phyloP scores from a whole-genome alignment of 75 land plant genomes.

The Pinus taeda region DNA sequence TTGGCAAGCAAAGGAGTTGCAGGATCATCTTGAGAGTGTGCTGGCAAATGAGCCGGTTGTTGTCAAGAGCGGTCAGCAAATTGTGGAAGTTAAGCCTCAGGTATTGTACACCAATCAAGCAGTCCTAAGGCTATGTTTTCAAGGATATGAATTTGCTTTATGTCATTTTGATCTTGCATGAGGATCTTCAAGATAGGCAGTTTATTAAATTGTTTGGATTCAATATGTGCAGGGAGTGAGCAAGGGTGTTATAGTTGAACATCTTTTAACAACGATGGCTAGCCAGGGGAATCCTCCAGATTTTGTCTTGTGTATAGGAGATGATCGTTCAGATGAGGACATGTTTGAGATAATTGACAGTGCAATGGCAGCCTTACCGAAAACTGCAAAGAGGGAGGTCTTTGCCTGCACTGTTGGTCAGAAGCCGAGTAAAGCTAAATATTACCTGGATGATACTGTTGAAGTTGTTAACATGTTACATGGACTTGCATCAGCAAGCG shows the following conservation, averaged over 20 bases:
- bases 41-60: constrained; percentile 67
- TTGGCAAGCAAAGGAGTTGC: constrained; percentile 63
- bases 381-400: constrained; percentile 25
- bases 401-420: constrained; percentile 66
- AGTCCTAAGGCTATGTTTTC: background rate
- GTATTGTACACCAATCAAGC: constrained; percentile 14
- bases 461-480: constrained; percentile 36
- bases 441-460: constrained; percentile 47
- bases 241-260: constrained; percentile 46
- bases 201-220: background rate
- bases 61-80: constrained; percentile 64
- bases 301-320: constrained; percentile 60
- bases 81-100: constrained; percentile 74
- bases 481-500: constrained; percentile 28
- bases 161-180: background rate
- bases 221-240: constrained; percentile 45
- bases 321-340: constrained; percentile 67
- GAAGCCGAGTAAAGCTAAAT: constrained; percentile 59
- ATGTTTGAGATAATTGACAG: constrained; percentile 48
- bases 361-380: constrained; percentile 10
- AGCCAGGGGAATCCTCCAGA: constrained; percentile 38
- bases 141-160: background rate
- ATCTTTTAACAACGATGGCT: constrained; percentile 34
- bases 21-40: constrained; percentile 64
- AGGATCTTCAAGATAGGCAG: background rate